Base-by-base conservation (phyloP, 352 stramenopile species). In the Phytophthora sp. region DNA sequence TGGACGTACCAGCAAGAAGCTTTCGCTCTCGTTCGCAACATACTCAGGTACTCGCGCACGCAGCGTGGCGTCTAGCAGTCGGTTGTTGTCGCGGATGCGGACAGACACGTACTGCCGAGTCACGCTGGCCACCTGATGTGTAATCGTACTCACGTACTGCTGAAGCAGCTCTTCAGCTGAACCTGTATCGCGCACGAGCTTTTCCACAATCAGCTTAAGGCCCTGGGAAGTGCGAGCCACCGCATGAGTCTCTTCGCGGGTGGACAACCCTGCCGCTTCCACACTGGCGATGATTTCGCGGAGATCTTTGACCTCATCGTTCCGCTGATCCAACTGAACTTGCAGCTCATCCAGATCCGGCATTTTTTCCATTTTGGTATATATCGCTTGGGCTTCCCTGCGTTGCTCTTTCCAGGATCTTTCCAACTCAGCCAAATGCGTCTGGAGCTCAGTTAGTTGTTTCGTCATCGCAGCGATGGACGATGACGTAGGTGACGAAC, bases 111-210 rank as follows among this genome's bases (percentile, higher is more conserved):
- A 93, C 57, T 93, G 80, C 27, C 86, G 76, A 21, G 86, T 94
- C 46, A 93, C 82, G 58, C 82, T 91, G 57, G 86, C 86, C 23
- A 94, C 86, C 49, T 94, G 86, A 57, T 94, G 84, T 39, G 86
- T 93, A 53, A 94, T 93, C 20, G 84, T 91, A 52, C 84, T 90
- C 63, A 94, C 84, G 54, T 93, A 93, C 64, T 90, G 84, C 69
- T 92, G 86, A 27, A 94, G 71, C 42, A 94, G 57, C 39, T 87
- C 71, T 58, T 93, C 82, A 0, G 80, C 83, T 7, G 76, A 84
- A 9, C 82, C 83, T 21, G 82, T 90, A 45, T 91, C 82, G 2
- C 85, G 85, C 68, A 94, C 79, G 2, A 91, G 72, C 56, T 91
- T 91, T 69, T 91, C 85, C 1, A 94, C 77, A 13, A 94, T 77